Evolutionary conservation across 2,329 filamentous ascomycete genomes (phyloP), one percentile per base, ranked within the genome.

Genomic region (Cadophora gregata): DNA sequence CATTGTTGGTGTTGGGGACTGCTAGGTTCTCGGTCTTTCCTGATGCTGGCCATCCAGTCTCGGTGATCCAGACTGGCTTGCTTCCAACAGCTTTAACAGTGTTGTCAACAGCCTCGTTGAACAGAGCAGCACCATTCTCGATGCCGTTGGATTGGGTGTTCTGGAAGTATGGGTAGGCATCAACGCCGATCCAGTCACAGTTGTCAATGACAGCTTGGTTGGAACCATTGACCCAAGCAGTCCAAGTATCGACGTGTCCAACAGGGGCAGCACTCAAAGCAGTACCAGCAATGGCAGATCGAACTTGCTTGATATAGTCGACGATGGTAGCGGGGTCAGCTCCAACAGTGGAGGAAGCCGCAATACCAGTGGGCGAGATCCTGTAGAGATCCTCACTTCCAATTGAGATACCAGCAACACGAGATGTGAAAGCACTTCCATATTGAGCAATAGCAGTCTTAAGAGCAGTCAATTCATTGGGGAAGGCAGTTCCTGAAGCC

Each of bases 181-280:
- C 93, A 77, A 95, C 87, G 71, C 93, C 93, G 67, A 97, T 79
- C 85, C 88, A 97, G 82, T 97, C 93, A 69, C 84, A 81, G 48
- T 86, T 87, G 10, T 88, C 82, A 67, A 93, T 88, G 67, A 96
- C 88, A 50, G 84, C 87, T 59, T 80, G 79, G 85, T 95, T 96
- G 75, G 89, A 86, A 61, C 80, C 79, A 79, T 96, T 93, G 77
- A 88, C 87, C 84, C 88, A 94, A 62, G 87, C 87, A 42, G 90
- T 93, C 93, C 93, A 97, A 61, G 93, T 96, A 77, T 97, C 93
- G 76, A 96, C 93, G 79, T 96, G 93, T 60, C 93, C 93, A 69
- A 96, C 82, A 21, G 86, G 82, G 51, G 83, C 84, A 45, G 80
- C 79, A 38, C 83, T 80, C 29, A 91, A 81, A 59, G 81, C 76